A percentile compares a stretch with the other conserved stretches of the same genome.
phyloP scores from a whole-genome alignment of 768 basidiomycete species.

The Mycena alexandri region DNA sequence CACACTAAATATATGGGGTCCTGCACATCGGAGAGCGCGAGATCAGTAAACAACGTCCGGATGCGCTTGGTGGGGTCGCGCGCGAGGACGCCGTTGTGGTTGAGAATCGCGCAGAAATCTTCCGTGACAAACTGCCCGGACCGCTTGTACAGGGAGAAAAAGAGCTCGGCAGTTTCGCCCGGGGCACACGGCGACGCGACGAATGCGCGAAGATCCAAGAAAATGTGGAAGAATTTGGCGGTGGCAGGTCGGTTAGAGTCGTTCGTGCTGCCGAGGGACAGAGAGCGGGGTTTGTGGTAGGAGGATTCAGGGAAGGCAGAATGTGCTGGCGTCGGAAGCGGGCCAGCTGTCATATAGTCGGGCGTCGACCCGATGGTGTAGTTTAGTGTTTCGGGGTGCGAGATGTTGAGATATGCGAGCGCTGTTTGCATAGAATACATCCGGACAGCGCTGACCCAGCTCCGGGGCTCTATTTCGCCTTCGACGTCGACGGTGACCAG shows the following conservation, averaged over 20 bases:
- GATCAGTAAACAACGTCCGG: conserved; percentile 90
- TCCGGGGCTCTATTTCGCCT: conserved; percentile 82
- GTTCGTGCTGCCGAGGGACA: conserved; percentile 52
- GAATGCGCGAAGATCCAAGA: conserved; percentile 91
- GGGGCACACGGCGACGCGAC: conserved; percentile 91
- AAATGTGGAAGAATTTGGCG: conserved; percentile 89
- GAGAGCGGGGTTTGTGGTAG: conserved; percentile 54
- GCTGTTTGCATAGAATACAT: conserved; percentile 94
- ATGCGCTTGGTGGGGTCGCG: conserved; percentile 81
- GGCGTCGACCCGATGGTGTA: conserved; percentile 57
- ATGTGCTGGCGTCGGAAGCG: conserved; percentile 72
- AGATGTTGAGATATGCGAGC: conserved; percentile 80
- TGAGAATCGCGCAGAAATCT: conserved; percentile 90
- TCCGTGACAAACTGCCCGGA: conserved; percentile 92
- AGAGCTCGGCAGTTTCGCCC: conserved; percentile 93
- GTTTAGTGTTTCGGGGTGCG: conserved; percentile 56
- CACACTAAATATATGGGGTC: conserved; percentile 93
- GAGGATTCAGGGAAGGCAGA: conserved; percentile 78
- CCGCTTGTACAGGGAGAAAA: conserved; percentile 93
- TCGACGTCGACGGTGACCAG: conserved; percentile 93
- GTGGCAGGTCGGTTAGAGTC: conserved; percentile 54
- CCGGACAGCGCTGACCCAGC: conserved; percentile 89
- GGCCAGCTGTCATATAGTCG: conserved; percentile 60
- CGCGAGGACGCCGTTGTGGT: conserved; percentile 91
- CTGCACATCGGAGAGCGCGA: conserved; percentile 87